phyloP scores from a whole-genome alignment of 2,329 filamentous ascomycete species.

The Alternaria tenuissima region DNA sequence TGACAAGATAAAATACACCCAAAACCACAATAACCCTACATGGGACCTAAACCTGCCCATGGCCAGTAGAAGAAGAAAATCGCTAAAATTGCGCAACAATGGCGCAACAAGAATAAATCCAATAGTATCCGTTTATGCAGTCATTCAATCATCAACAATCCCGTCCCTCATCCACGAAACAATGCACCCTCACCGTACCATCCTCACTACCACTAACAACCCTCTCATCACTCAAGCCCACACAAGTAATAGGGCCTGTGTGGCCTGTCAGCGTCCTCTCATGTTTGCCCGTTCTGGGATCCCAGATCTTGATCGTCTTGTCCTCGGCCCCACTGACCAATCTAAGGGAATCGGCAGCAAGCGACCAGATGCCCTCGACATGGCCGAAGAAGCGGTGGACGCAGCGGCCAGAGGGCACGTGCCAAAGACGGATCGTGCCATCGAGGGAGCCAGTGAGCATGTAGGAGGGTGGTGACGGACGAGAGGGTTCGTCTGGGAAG shows the following conservation, averaged over 20 bases:
- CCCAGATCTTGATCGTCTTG: conserved; percentile 95
- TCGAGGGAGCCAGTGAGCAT: conserved; percentile 94
- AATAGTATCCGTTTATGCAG: not conserved
- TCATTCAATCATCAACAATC: not conserved
- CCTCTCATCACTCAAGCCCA: conserved; percentile 86
- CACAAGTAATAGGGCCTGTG: conserved; percentile 88
- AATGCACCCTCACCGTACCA: conserved; percentile 78
- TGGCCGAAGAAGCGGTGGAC: conserved; percentile 96
- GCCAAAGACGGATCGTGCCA: conserved; percentile 91
- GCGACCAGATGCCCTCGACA: conserved; percentile 92
- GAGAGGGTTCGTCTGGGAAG: conserved; percentile 68
- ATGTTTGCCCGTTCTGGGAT: conserved; percentile 87
- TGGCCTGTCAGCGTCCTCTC: conserved; percentile 93
- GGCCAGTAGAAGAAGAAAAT: not conserved
- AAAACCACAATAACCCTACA: not conserved
- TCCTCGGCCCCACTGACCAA: conserved; percentile 92
- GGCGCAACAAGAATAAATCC: not conserved
- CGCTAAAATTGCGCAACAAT: not conserved
- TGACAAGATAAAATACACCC: not conserved
- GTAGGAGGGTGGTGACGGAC: conserved; percentile 82
- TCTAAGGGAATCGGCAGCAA: conserved; percentile 86
- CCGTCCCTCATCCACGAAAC: conserved; percentile 33
- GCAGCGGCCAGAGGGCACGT: conserved; percentile 81
- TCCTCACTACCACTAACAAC: conserved; percentile 95
- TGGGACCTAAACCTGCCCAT: not conserved